Percentiles rank a stretch among this genome's conserved stretches.
These are phyloP conservation scores for Mucor racemosus DNA, from an alignment of 371 early-diverging fungal species.

Conservation along the genomic window DNA sequence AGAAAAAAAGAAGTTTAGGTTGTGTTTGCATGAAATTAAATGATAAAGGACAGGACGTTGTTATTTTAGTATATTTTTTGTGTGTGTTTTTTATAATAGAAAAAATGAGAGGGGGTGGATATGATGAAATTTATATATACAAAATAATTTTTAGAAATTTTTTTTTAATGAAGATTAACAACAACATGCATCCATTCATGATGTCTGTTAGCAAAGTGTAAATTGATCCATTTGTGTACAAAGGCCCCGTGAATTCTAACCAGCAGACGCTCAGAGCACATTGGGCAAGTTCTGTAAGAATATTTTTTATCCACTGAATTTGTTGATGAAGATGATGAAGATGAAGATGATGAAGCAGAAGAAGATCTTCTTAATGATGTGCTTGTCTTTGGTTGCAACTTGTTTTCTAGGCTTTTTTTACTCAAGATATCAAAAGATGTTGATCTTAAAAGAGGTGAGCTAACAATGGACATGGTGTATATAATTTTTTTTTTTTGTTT, in stretches of 20 bases:
- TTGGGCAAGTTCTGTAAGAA: slow-evolving; percentile 51
- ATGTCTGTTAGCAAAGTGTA: slow-evolving; percentile 51
- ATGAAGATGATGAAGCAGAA: slow-evolving; percentile 14
- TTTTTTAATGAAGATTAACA: slow-evolving; percentile 45
- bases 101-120: no score
- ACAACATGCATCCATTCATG: slow-evolving; percentile 58
- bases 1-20: background rate
- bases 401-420: background rate
- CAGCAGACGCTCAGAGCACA: slow-evolving; percentile 51
- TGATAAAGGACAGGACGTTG: no score
- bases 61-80: background rate
- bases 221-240: slow-evolving; percentile 55
- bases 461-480: slow-evolving; percentile 19
- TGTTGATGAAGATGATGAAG: slow-evolving; percentile 6
- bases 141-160: background rate
- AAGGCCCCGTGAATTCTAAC: slow-evolving; percentile 54
- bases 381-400: slow-evolving; percentile 3
- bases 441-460: slow-evolving; percentile 16
- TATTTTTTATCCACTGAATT: slow-evolving; percentile 29
- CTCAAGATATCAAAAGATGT: slow-evolving; percentile 20
- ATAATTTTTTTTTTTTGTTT: background rate
- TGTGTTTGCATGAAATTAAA: background rate
- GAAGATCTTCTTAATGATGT: slow-evolving; percentile 17
- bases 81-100: background rate
- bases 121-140: background rate